Evolutionary conservation across 495 filamentous ascomycete species (phyloP), one percentile per base, ranked within the genome.

Genomic region (Rhypophila decipiens): DNA sequence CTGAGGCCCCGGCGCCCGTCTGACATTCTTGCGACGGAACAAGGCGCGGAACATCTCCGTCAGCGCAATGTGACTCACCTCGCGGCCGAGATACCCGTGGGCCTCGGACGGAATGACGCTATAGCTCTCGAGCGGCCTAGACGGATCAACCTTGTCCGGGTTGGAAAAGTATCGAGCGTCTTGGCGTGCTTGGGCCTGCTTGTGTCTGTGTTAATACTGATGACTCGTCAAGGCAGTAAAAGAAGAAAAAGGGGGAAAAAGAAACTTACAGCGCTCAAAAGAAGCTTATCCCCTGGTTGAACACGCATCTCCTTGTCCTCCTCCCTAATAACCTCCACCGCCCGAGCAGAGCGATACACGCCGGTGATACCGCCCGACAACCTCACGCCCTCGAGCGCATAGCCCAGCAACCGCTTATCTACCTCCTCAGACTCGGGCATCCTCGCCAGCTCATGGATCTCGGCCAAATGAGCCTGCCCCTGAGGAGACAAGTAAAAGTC

Each of bases 401-500:
- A 80, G 2, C 72, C 71, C 2, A 75, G 59, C n/a, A 75, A 61
- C 15, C 72, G 46, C 4, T 60, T 56, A 36, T 74, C 70, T 2
- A 49, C 63, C 21, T 65, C 60, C 0, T 47, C 48, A 0, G 57
- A 61, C 1, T 63, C 24, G 0, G 67, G 57, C 29, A 63, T 49
- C 8, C 50, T 53, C 5, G 78, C 77, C 20, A 83, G 67, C 8
- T 63, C 64, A 58, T 79, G 71, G 55, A 90, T 75, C 24, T 78
- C 76, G 2, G 77, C 68, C 5, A 83, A 61, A 52, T 88, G 72
- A 20, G 65, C 40, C 33, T 72, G 68, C 47, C 80, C 79, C 0
- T 53, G 34, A 12, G 75, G 68, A 1, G 74, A 75, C 22, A 89
- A 69, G 68, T 88, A 94, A 70, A 81, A 90, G 58, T 94, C 87